A percentile compares a stretch with the other conserved stretches of the same genome.
phyloP scores from a whole-genome alignment of 2,329 filamentous ascomycete species.

The Pestalotiopsis sp. region DNA sequence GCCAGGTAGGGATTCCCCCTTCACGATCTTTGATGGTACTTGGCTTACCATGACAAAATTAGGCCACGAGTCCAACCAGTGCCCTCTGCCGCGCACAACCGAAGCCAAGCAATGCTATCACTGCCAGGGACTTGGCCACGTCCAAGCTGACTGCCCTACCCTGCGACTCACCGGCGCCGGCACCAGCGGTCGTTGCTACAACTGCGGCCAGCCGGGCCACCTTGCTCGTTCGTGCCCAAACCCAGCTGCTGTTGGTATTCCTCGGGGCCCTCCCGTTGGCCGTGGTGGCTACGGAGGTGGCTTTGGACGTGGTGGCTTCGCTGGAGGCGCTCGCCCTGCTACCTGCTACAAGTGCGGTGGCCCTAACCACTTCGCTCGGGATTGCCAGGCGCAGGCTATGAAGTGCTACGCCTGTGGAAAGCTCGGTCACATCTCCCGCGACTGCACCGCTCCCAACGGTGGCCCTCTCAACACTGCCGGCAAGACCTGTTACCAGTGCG shows the following conservation, averaged over 20 bases:
- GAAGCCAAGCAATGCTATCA: conserved; percentile 99
- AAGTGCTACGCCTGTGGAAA: conserved; percentile 98
- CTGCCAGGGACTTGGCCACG: conserved; percentile 96
- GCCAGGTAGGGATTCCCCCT: conserved; percentile 53
- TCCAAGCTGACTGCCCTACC: conserved; percentile 98
- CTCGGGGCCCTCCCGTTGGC: conserved; percentile 65
- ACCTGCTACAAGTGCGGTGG: conserved; percentile 78
- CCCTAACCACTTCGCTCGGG: conserved; percentile 96
- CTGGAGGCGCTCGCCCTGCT: conserved; percentile 63
- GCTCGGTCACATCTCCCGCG: conserved; percentile 86
- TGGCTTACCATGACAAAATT: conserved; percentile 8
- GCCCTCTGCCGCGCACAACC: conserved; percentile 92
- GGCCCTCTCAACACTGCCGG: conserved; percentile 93
- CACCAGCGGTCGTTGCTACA: conserved; percentile 90
- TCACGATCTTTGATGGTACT: not conserved
- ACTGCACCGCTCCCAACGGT: conserved; percentile 96
- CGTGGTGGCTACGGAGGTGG: conserved; percentile 71
- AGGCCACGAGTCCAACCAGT: conserved; percentile 97
- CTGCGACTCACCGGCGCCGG: conserved; percentile 84
- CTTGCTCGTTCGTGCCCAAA: conserved; percentile 88
- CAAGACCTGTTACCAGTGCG: conserved; percentile 98
- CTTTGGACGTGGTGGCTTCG: conserved; percentile 72
- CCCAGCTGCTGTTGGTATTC: conserved; percentile 62
- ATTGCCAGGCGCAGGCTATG: conserved; percentile 98
- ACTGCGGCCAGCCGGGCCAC: conserved; percentile 90